phyloP scores from a whole-genome alignment of 164 flowering plant genomes.

The Cinnamomum micranthum region DNA sequence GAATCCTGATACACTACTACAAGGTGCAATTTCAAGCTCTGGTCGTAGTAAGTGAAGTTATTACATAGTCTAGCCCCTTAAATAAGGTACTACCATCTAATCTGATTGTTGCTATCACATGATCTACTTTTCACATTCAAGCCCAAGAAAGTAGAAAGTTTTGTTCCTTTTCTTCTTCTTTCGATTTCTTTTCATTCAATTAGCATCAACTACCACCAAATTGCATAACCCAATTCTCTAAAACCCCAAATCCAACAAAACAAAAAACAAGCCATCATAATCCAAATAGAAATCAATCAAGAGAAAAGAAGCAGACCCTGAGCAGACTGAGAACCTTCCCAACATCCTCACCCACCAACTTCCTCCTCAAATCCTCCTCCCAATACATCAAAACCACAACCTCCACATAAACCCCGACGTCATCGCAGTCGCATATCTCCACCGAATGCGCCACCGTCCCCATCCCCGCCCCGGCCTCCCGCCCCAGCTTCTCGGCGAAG shows the following conservation, averaged over 20 bases:
- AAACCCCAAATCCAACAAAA: not conserved
- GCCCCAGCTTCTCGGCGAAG: conserved; percentile 61
- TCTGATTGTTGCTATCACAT: too few species aligned
- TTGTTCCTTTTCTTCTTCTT: too few species aligned
- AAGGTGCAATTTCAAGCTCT: not conserved
- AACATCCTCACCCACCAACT: conserved; percentile 59
- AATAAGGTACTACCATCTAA: too few species aligned
- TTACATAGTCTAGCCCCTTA: too few species aligned
- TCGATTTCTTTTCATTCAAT: too few species aligned
- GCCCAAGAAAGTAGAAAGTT: too few species aligned
- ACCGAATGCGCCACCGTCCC: conserved; percentile 41
- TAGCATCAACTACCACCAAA: too few species aligned
- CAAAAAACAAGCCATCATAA: not conserved
- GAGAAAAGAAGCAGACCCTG: conserved; percentile 39
- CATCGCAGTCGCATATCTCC: conserved; percentile 88
- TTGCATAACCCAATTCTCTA: not conserved
- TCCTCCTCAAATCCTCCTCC: conserved; percentile 64
- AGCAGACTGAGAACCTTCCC: conserved; percentile 62
- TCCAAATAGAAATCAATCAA: not conserved
- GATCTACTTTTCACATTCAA: too few species aligned
- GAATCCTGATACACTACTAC: not conserved
- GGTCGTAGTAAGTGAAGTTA: too few species aligned
- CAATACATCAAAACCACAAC: conserved; percentile 76
- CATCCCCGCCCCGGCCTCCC: conserved; percentile 11
- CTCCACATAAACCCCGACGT: conserved; percentile 85